Conservation (phyloP, 2,329 filamentous ascomycete genomes). For the Aspergillus nomiae region DNA sequence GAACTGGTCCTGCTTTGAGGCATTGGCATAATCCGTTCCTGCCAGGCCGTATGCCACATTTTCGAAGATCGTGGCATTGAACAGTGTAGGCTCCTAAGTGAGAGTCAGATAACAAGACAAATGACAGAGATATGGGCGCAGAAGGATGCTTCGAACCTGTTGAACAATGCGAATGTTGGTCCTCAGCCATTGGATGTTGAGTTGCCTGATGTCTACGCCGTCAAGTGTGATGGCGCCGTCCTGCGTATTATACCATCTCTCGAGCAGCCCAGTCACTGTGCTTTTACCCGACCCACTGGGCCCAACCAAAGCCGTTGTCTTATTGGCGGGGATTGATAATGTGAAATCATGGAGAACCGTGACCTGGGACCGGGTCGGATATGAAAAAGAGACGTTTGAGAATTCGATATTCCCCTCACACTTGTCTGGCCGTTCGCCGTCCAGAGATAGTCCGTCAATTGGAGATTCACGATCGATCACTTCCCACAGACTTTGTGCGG, state of each 20-base stretch:
- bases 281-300: conserved; percentile 50
- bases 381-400: conserved; percentile 68
- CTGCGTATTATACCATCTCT: conserved; percentile 41
- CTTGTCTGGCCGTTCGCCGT: conserved; percentile 16
- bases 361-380: conserved; percentile 54
- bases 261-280: conserved; percentile 46
- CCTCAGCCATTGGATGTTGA: conserved; percentile 65
- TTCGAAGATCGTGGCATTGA: conserved; percentile 65
- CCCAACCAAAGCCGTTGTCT: conserved; percentile 48
- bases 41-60: conserved; percentile 64
- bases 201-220: conserved; percentile 54
- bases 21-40: conserved; percentile 38
- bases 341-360: conserved; percentile 39
- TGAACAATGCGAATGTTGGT: conserved; percentile 65
- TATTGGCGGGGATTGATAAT: conserved; percentile 35
- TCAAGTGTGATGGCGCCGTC: conserved; percentile 56
- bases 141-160: conserved; percentile 39
- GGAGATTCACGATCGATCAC: conserved; percentile 40
- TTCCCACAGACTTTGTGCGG: conserved; percentile 43
- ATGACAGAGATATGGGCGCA: not conserved
- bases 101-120: not conserved
- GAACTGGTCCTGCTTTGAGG: conserved; percentile 41
- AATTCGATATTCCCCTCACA: conserved; percentile 48
- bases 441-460: conserved; percentile 36
- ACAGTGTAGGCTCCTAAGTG: conserved; percentile 61